phyloP scores from a whole-genome alignment of 2,329 filamentous ascomycete species.

The Eutypella sp. region DNA sequence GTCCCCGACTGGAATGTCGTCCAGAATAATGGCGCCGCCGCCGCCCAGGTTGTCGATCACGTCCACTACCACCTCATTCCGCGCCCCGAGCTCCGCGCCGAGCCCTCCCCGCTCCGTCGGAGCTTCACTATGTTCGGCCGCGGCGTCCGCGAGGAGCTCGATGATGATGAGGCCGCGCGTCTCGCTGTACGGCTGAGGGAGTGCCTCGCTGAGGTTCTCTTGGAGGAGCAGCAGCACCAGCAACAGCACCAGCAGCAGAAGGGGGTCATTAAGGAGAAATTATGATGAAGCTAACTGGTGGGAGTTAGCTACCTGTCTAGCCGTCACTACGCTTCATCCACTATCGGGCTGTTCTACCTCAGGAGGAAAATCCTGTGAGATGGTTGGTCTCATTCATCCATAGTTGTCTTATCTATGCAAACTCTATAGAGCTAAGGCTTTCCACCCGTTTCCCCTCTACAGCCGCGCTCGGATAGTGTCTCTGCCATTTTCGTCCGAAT shows the following conservation, averaged over 20 bases:
- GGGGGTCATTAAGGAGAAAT: too few species aligned
- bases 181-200: conserved; percentile 53
- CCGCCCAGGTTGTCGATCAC: conserved; percentile 88
- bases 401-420: conserved; percentile 12
- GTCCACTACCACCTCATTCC: conserved; percentile 95
- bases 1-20: conserved; percentile 91
- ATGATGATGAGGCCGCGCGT: conserved; percentile 64
- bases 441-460: too few species aligned
- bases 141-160: conserved; percentile 66
- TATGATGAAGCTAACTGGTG: conserved; percentile 22
- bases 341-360: too few species aligned
- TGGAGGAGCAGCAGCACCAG: conserved; percentile 34
- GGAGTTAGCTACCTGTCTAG: too few species aligned
- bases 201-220: conserved; percentile 43
- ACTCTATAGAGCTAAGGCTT: too few species aligned
- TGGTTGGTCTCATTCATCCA: conserved; percentile 4
- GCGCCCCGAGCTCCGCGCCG: conserved; percentile 61
- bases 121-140: conserved; percentile 81
- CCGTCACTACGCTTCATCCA: too few species aligned
- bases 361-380: too few species aligned
- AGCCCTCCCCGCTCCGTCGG: conserved; percentile 44
- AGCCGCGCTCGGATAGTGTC: neutral
- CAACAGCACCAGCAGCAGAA: neutral
- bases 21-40: conserved; percentile 88
- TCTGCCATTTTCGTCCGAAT: neutral